Percentiles rank a stretch among this genome's conserved stretches.
Evolutionary conservation across 2,329 filamentous ascomycete species (phyloP).

Genomic region (Neonectria neomacrospora): DNA sequence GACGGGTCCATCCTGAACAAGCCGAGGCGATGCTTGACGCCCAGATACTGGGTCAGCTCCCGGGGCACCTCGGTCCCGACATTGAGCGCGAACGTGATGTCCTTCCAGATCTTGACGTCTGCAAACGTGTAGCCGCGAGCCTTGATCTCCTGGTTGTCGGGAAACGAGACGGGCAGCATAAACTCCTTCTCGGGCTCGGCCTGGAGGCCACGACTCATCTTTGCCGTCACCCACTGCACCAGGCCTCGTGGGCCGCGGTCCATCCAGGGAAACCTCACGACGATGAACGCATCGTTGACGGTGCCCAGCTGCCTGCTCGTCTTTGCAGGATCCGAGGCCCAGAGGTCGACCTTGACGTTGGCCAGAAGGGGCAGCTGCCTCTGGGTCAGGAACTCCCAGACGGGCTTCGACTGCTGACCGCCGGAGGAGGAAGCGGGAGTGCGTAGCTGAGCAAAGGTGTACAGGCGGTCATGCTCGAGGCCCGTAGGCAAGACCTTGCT

Average conservation of each 20-base stretch:
- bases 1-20: slow-evolving; percentile 75
- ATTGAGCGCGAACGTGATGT: slow-evolving; percentile 65
- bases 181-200: slow-evolving; percentile 71
- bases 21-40: slow-evolving; percentile 71
- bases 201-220: slow-evolving; percentile 60
- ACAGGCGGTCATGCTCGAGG: slow-evolving; percentile 83
- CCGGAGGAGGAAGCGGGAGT: slow-evolving; percentile 30
- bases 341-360: slow-evolving; percentile 73
- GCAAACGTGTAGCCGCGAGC: slow-evolving; percentile 68
- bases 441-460: slow-evolving; percentile 76
- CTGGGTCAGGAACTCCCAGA: slow-evolving; percentile 79
- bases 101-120: slow-evolving; percentile 73
- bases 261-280: slow-evolving; percentile 74
- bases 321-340: slow-evolving; percentile 73
- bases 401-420: slow-evolving; percentile 54
- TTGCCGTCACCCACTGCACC: slow-evolving; percentile 59
- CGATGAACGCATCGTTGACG: slow-evolving; percentile 67
- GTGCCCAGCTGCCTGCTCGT: slow-evolving; percentile 61
- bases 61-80: slow-evolving; percentile 67
- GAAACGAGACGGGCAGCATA: slow-evolving; percentile 72
- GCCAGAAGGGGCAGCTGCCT: slow-evolving; percentile 77
- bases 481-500: slow-evolving; percentile 75
- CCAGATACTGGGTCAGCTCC: slow-evolving; percentile 73
- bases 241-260: slow-evolving; percentile 61
- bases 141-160: slow-evolving; percentile 66